phyloP scores from a whole-genome alignment of 2,329 filamentous ascomycete genomes.

The Huntiella moniliformis region DNA sequence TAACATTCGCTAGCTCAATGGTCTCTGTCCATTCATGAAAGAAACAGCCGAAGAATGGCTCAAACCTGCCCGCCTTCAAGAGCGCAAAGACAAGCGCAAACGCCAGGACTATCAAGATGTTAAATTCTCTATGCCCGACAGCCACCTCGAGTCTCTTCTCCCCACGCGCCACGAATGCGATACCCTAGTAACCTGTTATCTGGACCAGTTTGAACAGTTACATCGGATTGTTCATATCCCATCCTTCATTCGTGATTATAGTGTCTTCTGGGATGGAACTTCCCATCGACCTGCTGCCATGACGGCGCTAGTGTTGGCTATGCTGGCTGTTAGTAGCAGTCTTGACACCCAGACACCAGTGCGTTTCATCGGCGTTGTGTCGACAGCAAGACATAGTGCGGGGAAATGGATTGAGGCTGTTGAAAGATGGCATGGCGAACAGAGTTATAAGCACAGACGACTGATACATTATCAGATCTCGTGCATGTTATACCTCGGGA shows the following conservation, averaged over 20 bases:
- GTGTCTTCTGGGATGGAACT: constrained; percentile 28
- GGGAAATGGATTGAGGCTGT: constrained; percentile 37
- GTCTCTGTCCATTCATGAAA: constrained; percentile 41
- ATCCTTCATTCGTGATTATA: constrained; percentile 37
- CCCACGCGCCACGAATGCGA: constrained; percentile 30
- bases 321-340: constrained; percentile 40
- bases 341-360: constrained; percentile 32
- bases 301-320: constrained; percentile 38
- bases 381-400: constrained; percentile 34
- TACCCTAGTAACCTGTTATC: constrained; percentile 29
- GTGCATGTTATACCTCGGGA: constrained; percentile 40
- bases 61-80: constrained; percentile 35
- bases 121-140: constrained; percentile 28
- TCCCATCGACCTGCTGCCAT: constrained; percentile 30
- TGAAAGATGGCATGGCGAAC: constrained; percentile 33
- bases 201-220: constrained; percentile 36
- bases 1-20: constrained; percentile 22
- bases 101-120: constrained; percentile 33
- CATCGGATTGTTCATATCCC: constrained; percentile 41
- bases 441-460: constrained; percentile 42
- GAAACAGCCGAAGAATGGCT: constrained; percentile 44
- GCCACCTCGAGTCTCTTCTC: constrained; percentile 30
- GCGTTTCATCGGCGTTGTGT: constrained; percentile 37
- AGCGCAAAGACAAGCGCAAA: constrained; percentile 35
- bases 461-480: constrained; percentile 42